Base-by-base conservation (phyloP, 208 protist genomes). In the Leishmania tropica region DNA sequence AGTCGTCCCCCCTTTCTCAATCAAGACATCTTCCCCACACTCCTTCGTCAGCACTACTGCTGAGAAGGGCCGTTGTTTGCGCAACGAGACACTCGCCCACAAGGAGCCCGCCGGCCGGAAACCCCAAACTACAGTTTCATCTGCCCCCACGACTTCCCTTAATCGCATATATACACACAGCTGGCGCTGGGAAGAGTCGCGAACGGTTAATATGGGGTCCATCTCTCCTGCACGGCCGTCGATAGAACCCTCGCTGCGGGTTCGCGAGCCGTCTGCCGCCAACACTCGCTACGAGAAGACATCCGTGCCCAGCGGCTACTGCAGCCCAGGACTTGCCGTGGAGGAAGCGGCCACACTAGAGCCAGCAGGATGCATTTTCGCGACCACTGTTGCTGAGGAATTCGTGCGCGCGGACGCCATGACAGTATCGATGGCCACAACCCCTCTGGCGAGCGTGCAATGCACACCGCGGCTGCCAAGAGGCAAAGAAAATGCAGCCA, bases 201-300 rank as follows among this genome's bases (percentile, higher is more conserved):
- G 67, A 19, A 17, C 24, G 21, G 8, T 31, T 48, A 11, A 73
- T 11, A 78, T 85, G 77, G 24, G 58, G 2, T 76, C 77, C 8
- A n/a, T 62, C 8, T 79, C 82, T 37, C 58, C 77, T 15, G 47
- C 60, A 7, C 60, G 31, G 17, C 21, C 13, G 28, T 42, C 72
- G 31, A 48, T 76, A 28, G 60, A 71, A 35, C 77, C 76, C 13
- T 71, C 71, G 2, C 77, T 85, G 47, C 81, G 76, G 47, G 42
- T 85, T 15, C 76, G 81, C 4, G 81, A 76, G 13, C 35, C 74
- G 15, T 77, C 74, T 13, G 35, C 64, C 54, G 74, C 54, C 53
- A 77, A 77, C 74, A n/a, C 53, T 37, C 37, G 21, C 37, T 21
- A 35, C 24, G 4, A 54, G 74, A 77, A 56, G 31, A 24, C 54